Base-by-base conservation (phyloP, 2,329 filamentous ascomycete genomes). In the Diaporthe helianthi region DNA sequence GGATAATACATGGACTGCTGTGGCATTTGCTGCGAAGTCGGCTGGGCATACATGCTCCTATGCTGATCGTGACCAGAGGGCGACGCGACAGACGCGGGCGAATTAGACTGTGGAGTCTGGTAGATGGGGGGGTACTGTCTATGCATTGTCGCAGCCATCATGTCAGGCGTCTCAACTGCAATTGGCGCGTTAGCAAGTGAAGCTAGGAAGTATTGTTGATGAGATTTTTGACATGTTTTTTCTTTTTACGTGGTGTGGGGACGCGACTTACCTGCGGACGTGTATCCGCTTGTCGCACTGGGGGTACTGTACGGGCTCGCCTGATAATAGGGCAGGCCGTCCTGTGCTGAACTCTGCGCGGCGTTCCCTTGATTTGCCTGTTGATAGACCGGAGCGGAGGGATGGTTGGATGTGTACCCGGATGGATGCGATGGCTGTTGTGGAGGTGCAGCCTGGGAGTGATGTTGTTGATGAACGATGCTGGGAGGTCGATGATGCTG, bases 61-160 rank as follows among this genome's bases (percentile, higher is more conserved):
- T 97, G 93, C 77, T 95, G 93, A 78, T 98, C 95, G 81, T 97
- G 94, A 68, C 90, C 87, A 69, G 94, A 93, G 26, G 93, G 91
- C 41, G 95, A 98, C 72, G 94, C 92, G 75, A 98, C 94, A 63
- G 94, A 97, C 47, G 93, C 93, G 60, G 95, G 95, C 67, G 95
- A 97, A 81, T 95, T 97, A 68, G 94, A 97, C 83, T 98, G 94
- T 67, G 94, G 94, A 22, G 94, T 97, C 80, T 98, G 93, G 79
- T 98, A 98, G 78, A 97, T 97, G 71, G 93, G 93, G 75, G 94
- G 94, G 79, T 97, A 97, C 75, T 90, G 89, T 80, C 91, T 89
- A 80, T 93, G 92, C 92, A 89, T 86, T 72, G 83, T 83, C 76
- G 87, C 85, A 82, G 90, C 91, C 86, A 88, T 91, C 84, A 90